Conservation (phyloP, 768 basidiomycete genomes). For the Lyophyllum decastes region DNA sequence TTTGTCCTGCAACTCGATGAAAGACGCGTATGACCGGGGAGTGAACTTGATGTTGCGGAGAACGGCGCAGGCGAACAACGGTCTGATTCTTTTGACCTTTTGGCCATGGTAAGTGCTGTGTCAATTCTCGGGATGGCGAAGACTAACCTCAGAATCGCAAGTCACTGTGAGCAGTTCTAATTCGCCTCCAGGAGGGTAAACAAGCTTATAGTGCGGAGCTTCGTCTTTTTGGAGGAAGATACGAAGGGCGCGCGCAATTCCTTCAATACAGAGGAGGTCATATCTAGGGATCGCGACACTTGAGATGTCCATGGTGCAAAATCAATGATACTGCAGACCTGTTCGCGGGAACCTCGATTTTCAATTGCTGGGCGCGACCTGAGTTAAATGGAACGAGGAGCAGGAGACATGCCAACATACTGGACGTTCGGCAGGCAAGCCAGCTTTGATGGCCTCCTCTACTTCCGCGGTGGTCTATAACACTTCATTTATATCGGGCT, state of each 20-base stretch:
- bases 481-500: neutral
- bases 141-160: slow-evolving; percentile 70
- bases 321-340: slow-evolving; percentile 44
- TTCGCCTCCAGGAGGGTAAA: slow-evolving; percentile 71
- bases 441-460: slow-evolving; percentile 78
- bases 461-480: slow-evolving; percentile 86
- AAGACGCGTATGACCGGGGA: slow-evolving; percentile 86
- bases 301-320: slow-evolving; percentile 7
- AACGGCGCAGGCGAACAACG: slow-evolving; percentile 88
- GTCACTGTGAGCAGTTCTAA: slow-evolving; percentile 64
- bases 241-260: slow-evolving; percentile 83
- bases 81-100: slow-evolving; percentile 81
- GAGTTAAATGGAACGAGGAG: neutral
- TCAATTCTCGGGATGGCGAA: neutral
- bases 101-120: neutral
- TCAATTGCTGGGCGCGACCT: slow-evolving; percentile 71
- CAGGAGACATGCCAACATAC: slow-evolving; percentile 42
- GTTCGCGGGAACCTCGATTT: slow-evolving; percentile 99
- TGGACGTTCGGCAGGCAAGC: slow-evolving; percentile 82
- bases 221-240: slow-evolving; percentile 75
- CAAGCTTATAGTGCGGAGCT: slow-evolving; percentile 72
- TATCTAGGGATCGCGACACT: slow-evolving; percentile 57
- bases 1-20: slow-evolving; percentile 99
- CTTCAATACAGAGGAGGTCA: slow-evolving; percentile 96
- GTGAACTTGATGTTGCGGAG: slow-evolving; percentile 91